Base-by-base conservation (phyloP, 768 basidiomycete species). In the Mrakia frigida region DNA sequence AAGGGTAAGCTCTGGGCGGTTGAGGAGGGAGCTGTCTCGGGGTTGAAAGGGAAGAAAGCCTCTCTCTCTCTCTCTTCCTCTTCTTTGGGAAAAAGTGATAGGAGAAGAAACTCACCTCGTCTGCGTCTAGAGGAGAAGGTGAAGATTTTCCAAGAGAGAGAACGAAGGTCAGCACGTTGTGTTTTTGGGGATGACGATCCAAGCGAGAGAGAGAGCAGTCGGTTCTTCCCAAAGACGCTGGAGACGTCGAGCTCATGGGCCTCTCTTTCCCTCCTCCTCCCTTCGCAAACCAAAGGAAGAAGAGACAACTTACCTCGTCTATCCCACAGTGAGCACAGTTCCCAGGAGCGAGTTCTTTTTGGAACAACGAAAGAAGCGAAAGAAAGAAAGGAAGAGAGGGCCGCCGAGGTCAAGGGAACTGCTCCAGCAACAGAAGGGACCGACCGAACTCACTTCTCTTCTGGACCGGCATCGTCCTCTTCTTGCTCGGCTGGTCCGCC, bases 281-380 rank as follows among this genome's bases (percentile, higher is more conserved):
- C 10, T n/a, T n/a, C n/a, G n/a, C n/a, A 43, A 43, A 46, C 21
- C 7, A 70, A 43, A 52, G 43, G 41, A 73, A 37, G n/a, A 33
- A 31, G 39, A 39, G 18, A n/a, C 6, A 33, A 74, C 56, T 10
- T 31, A 73, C 56, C 59, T 60, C 59, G 73, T 61, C 73, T 23
- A 73, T 72, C 21, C 71, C 71, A 60, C 71, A 72, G 33, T 72
- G 71, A 41, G 52, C 59, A 28, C 71, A 72, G 71, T 72, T 72
- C 6, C 71, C 71, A n/a, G 71, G 71, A 23, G 71, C 71, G 11
- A 72, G 71, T 37, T 60, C 53, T 72, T 16, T 13, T 21, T 18
- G 41, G 39, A 41, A 5, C 10, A 31, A 70, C 68, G 68, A 37
- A 43, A 13, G 25, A 70, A 50, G 23, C 46, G 31, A n/a, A 52